phyloP scores from a whole-genome alignment of 148 eudicot species.

The Polygonum aviculare region DNA sequence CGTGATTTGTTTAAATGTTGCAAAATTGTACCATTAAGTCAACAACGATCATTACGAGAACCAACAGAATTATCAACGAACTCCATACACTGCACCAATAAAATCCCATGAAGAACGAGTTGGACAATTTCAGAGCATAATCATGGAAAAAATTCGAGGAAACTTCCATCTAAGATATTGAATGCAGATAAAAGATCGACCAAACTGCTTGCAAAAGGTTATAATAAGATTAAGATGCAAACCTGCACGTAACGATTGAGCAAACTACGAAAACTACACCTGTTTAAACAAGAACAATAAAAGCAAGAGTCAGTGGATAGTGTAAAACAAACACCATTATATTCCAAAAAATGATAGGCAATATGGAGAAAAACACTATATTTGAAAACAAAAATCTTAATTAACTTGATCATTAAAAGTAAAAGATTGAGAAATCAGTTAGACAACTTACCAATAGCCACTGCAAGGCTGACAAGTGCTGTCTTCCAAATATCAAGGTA shows the following conservation, averaged over 20 bases:
- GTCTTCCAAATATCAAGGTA: slow-evolving; percentile 96
- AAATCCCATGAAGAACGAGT: slow-evolving; percentile 6
- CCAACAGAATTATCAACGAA: slow-evolving; percentile 77
- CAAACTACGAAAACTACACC: slow-evolving; percentile 93
- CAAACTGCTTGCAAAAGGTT: neutral
- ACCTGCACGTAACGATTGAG: slow-evolving; percentile 89
- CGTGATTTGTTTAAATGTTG: neutral
- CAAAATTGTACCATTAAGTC: slow-evolving; percentile 70
- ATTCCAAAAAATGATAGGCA: neutral
- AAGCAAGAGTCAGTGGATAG: neutral
- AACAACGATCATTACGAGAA: slow-evolving; percentile 79
- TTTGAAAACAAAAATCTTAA: neutral
- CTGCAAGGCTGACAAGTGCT: slow-evolving; percentile 83
- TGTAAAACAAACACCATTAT: neutral
- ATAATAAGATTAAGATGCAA: slow-evolving; percentile 18
- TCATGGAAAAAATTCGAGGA: slow-evolving; percentile 4
- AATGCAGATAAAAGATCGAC: neutral
- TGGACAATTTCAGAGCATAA: slow-evolving; percentile 9
- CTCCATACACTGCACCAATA: slow-evolving; percentile 70
- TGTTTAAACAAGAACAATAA: slow-evolving; percentile 23
- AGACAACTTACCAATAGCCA: slow-evolving; percentile 78
- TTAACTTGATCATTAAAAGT: neutral
- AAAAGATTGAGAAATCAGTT: slow-evolving; percentile 6
- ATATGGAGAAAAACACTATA: neutral
- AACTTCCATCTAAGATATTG: neutral